Evolutionary conservation across 352 stramenopile genomes (phyloP).

Genomic region (Globisporangium rhizosaccharum): DNA sequence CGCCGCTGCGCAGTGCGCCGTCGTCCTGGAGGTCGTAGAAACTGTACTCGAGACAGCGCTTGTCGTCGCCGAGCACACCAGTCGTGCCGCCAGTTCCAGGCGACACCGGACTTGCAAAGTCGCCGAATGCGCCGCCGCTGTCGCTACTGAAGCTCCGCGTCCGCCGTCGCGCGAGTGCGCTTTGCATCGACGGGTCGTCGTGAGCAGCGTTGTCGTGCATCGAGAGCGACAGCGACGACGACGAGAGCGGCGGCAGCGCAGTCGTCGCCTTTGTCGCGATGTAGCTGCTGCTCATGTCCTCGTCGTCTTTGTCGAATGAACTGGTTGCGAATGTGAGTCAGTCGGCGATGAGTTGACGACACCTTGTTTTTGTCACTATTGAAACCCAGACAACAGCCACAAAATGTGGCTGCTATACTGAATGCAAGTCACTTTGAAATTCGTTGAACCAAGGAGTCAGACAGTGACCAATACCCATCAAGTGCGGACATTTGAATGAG

Average conservation of each 20-base stretch:
- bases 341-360: too few species aligned
- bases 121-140: constrained; percentile 1
- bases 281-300: too few species aligned
- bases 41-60: constrained; percentile 23
- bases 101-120: neutral
- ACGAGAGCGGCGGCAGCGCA: neutral
- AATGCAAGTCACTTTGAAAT: too few species aligned
- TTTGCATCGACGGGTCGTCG: neutral
- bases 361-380: too few species aligned
- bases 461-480: too few species aligned
- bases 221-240: constrained; percentile 2
- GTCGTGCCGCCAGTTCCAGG: neutral
- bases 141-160: neutral
- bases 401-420: too few species aligned
- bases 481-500: too few species aligned
- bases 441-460: too few species aligned
- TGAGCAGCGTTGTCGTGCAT: neutral
- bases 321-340: too few species aligned
- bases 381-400: too few species aligned
- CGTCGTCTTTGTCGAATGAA: too few species aligned
- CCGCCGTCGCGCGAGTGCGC: too few species aligned
- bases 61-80: neutral
- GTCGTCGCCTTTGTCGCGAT: neutral
- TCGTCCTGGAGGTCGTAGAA: constrained; percentile 66
- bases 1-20: constrained; percentile 55